phyloP scores from a whole-genome alignment of 1,284 basidiomycete genomes.

The Pseudozyma pruni region DNA sequence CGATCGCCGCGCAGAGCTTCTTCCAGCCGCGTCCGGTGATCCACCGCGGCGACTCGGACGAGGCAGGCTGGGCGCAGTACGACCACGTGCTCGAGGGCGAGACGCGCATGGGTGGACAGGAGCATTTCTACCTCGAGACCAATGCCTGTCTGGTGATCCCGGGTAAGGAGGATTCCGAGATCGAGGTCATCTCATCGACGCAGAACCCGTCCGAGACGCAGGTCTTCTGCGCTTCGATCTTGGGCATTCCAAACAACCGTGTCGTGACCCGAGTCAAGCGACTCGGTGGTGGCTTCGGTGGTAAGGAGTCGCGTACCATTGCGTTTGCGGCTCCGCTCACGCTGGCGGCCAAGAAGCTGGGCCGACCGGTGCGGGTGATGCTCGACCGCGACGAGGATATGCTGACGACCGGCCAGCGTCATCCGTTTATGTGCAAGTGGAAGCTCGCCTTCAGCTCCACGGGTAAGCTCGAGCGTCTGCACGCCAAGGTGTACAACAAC shows the following conservation, averaged over 20 bases:
- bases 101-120: conserved; percentile 66
- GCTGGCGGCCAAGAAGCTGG: conserved; percentile 64
- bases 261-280: conserved; percentile 65
- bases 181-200: conserved; percentile 67
- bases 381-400: conserved; percentile 69
- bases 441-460: conserved; percentile 65
- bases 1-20: conserved; percentile 58
- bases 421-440: conserved; percentile 67
- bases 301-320: conserved; percentile 64
- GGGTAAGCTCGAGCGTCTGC: conserved; percentile 65
- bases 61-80: conserved; percentile 47
- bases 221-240: conserved; percentile 65
- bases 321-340: conserved; percentile 55
- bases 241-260: conserved; percentile 67
- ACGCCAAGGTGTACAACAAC: conserved; percentile 67
- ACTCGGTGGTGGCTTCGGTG: conserved; percentile 68
- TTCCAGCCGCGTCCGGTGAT: conserved; percentile 55
- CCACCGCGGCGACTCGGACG: conserved; percentile 50
- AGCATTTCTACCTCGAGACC: conserved; percentile 66
- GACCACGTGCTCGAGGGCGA: conserved; percentile 62
- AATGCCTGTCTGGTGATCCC: conserved; percentile 67
- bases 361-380: conserved; percentile 66
- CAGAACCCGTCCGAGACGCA: conserved; percentile 68
- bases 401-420: conserved; percentile 67
- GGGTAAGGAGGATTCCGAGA: conserved; percentile 67